These are phyloP conservation scores for Fomitiporia mediterranea DNA, from an alignment of 1,284 basidiomycete genomes.

Conservation along the genomic window DNA sequence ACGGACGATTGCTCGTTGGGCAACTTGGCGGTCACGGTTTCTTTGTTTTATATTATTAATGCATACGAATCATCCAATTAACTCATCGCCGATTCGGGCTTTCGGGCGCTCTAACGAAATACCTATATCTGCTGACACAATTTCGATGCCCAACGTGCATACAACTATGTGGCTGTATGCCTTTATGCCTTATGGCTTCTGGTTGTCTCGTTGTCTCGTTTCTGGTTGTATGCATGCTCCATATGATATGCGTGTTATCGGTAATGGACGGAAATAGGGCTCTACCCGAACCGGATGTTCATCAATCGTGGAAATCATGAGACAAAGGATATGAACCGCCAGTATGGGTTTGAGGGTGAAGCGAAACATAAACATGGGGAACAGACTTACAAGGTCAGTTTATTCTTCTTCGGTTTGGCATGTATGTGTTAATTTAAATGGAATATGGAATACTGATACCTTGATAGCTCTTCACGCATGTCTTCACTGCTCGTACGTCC, in stretches of 20 bases:
- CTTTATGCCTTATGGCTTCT: no score
- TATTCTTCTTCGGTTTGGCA: not conserved
- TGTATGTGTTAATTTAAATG: not conserved
- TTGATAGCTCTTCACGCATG: conserved; percentile 79
- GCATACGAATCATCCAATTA: no score
- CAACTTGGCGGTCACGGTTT: no score
- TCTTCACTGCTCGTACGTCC: conserved; percentile 82
- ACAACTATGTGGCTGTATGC: no score
- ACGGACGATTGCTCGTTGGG: no score
- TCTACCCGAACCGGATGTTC: conserved; percentile 83
- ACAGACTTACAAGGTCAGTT: conserved; percentile 74
- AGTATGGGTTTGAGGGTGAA: conserved; percentile 96
- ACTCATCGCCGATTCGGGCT: no score
- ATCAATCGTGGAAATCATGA: conserved; percentile 98
- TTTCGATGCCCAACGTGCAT: no score
- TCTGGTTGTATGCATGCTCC: no score
- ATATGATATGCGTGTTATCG: not conserved
- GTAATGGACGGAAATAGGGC: conserved; percentile 46
- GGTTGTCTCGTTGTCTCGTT: no score
- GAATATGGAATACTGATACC: not conserved
- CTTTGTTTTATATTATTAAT: no score
- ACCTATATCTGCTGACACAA: no score
- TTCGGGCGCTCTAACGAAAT: no score
- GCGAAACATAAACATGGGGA: conserved; percentile 94
- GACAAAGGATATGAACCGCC: conserved; percentile 85